These are phyloP conservation scores for Spirogloea muscicola DNA, from an alignment of 139 green algal genomes.

Conservation along the genomic window DNA sequence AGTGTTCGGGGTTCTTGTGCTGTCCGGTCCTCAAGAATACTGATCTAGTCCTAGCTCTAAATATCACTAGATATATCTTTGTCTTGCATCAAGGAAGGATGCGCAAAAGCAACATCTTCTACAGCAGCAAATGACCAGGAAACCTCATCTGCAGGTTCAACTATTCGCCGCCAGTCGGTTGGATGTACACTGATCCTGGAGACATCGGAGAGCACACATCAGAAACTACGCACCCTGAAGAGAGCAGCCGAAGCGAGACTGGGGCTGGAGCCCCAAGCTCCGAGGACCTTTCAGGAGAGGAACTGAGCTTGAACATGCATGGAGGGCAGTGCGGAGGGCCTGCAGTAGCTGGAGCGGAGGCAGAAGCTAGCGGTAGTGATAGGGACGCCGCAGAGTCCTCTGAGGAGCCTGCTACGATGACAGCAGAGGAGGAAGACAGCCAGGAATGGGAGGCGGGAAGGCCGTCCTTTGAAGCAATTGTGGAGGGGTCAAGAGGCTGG, in stretches of 20 bases:
- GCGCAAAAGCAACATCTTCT: no score
- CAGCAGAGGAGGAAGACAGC: background rate
- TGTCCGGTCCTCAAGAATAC: background rate
- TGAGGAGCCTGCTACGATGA: no score
- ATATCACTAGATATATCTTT: background rate
- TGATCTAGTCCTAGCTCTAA: background rate
- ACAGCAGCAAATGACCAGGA: background rate
- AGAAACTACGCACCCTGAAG: conserved; percentile 2
- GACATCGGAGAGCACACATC: no score
- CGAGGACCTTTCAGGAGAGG: background rate
- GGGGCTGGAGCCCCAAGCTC: background rate
- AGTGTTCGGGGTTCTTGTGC: no score
- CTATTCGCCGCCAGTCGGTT: background rate
- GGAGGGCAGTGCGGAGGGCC: background rate
- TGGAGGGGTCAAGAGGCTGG: background rate
- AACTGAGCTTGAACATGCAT: background rate
- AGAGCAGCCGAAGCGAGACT: background rate
- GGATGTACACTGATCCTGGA: background rate
- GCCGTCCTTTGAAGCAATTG: background rate
- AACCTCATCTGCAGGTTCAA: background rate
- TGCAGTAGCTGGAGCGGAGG: background rate
- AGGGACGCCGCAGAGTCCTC: no score
- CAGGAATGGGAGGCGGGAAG: conserved; percentile 3
- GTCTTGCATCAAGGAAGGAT: no score
- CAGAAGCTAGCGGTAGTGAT: background rate